A percentile compares a stretch with the other conserved stretches of the same genome.
Evolutionary conservation across 495 filamentous ascomycete species (phyloP).

Genomic region (Acidiella bohemica): DNA sequence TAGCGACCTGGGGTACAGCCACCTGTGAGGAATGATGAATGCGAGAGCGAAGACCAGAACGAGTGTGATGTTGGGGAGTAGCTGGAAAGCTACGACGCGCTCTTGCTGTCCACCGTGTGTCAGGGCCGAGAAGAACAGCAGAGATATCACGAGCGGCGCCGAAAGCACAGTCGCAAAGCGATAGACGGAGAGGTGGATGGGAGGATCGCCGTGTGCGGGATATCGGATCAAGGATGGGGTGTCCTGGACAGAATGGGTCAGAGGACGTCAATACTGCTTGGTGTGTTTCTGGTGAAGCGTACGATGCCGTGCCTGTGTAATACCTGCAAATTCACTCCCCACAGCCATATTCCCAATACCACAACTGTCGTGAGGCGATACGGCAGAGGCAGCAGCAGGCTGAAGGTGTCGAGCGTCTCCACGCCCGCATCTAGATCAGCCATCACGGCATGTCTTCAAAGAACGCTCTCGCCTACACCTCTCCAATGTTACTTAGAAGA

Average conservation of each 20-base stretch:
- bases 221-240: slow-evolving; percentile 70
- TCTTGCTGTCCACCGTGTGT: slow-evolving; percentile 43
- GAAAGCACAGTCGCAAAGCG: slow-evolving; percentile 65
- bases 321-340: slow-evolving; percentile 77
- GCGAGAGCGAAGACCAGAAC: slow-evolving; percentile 52
- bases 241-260: slow-evolving; percentile 41
- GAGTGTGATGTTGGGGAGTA: slow-evolving; percentile 70
- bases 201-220: slow-evolving; percentile 42
- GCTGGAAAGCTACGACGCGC: slow-evolving; percentile 40
- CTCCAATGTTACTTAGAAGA: no score
- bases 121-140: slow-evolving; percentile 68
- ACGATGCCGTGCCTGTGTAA: slow-evolving; percentile 60
- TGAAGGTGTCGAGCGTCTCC: slow-evolving; percentile 65
- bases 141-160: slow-evolving; percentile 50
- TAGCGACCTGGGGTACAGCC: slow-evolving; percentile 5
- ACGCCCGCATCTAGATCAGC: slow-evolving; percentile 6
- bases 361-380: slow-evolving; percentile 68
- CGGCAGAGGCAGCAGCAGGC: slow-evolving; percentile 70
- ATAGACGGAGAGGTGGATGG: slow-evolving; percentile 66
- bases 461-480: no score
- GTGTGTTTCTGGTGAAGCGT: no score
- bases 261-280: no score
- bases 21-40: slow-evolving; percentile 54
- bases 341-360: slow-evolving; percentile 79
- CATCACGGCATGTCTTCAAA: no score